Base-by-base conservation (phyloP, 2,329 filamentous ascomycete species). In the Zymoseptoria crescenta region DNA sequence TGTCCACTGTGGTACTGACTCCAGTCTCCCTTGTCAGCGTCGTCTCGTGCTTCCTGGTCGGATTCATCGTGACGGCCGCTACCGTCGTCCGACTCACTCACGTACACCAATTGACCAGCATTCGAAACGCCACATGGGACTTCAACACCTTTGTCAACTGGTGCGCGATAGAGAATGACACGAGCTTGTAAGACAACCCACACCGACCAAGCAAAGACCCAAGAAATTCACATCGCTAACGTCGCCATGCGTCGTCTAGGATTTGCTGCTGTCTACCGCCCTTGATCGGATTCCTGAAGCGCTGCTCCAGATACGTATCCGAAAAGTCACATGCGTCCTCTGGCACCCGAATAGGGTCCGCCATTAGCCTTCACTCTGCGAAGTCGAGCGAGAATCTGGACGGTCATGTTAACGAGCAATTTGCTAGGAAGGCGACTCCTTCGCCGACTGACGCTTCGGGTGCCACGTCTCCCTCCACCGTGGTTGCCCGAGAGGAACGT, bases 31-130 rank as follows among this genome's bases (percentile, higher is more conserved):
- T 2, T 16, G n/a, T 3, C 19, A 60, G 58, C 4, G 52, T 60
- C 21, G 54, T 50, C 55, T 54, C 55, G 3, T 60, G 58, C 45
- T 63, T 63, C 55, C 54, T 61, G 13, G 58, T 59, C 28, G 61
- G 61, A 13, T 56, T 63, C 51, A 45, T 61, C 29, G 59, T 60
- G 16, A 63, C 61, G 13, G 49, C 52, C 20, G 58, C 54, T 53
- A 59, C 54, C 30, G 41, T 63, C n/a, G 51, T 63, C 41, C 55
- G 61, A 9, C 48, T 62, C 21, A 45, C 35, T 20, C 51, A 56
- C 21, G 35, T 16, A 13, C 35, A 45, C n/a, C 13, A n/a, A 9
- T 20, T 60, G 16, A 48, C 52, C 13, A 54, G 52, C 27, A 27
- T 56, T 27, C 27, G 56, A 6, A 60, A 58, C 21, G 49, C 56